Percentiles rank a stretch among this genome's conserved stretches.
phyloP scores from a whole-genome alignment of 352 stramenopile genomes.

The Phytophthora hibernalis region DNA sequence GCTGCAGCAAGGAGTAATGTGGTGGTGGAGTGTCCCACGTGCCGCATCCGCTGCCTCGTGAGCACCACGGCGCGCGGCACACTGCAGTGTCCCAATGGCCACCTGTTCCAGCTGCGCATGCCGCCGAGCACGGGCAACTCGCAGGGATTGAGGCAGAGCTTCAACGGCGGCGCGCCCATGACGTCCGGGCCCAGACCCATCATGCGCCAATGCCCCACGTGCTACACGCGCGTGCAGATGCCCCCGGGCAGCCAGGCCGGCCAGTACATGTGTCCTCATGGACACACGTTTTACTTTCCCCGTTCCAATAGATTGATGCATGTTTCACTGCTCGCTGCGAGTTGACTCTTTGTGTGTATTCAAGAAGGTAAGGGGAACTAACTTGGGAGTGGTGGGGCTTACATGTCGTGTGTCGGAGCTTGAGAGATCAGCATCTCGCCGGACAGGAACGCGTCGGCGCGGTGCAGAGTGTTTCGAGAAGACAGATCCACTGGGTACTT shows the following conservation, averaged over 20 bases:
- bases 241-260: slow-evolving; percentile 81
- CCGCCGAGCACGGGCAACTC: slow-evolving; percentile 52
- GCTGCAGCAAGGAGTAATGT: slow-evolving; percentile 70
- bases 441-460: slow-evolving; percentile 79
- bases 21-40: slow-evolving; percentile 78
- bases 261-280: slow-evolving; percentile 91
- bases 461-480: slow-evolving; percentile 68
- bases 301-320: slow-evolving; percentile 56
- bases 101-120: slow-evolving; percentile 81
- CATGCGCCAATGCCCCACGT: slow-evolving; percentile 89
- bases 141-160: slow-evolving; percentile 47
- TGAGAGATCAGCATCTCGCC: slow-evolving; percentile 76
- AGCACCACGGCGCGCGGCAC: slow-evolving; percentile 74
- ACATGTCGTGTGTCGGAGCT: slow-evolving; percentile 32
- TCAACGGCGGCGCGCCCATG: slow-evolving; percentile 29
- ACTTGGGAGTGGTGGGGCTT: slow-evolving; percentile 14
- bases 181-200: slow-evolving; percentile 52
- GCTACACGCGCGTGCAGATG: slow-evolving; percentile 90
- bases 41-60: slow-evolving; percentile 80
- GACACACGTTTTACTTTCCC: slow-evolving; percentile 89
- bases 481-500: slow-evolving; percentile 81
- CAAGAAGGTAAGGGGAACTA: slow-evolving; percentile 15
- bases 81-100: slow-evolving; percentile 78
- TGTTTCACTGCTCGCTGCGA: slow-evolving; percentile 14
- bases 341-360: slow-evolving; percentile 16